Conservation (phyloP, 2,329 filamentous ascomycete genomes). For the Neobulgaria alba region DNA sequence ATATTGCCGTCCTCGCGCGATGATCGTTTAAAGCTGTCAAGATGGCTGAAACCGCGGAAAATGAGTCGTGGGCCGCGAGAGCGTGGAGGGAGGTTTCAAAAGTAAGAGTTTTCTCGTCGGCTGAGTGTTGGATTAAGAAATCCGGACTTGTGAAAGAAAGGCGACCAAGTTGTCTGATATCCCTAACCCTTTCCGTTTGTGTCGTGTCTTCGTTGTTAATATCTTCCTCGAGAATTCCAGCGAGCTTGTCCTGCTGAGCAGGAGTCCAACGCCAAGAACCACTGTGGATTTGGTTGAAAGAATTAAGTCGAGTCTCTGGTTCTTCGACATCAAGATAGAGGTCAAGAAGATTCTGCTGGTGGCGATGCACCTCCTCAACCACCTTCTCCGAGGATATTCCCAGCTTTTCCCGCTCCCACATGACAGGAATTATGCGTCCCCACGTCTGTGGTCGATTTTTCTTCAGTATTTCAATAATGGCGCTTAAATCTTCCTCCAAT, state of each 20-base stretch:
- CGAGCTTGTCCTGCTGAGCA: conserved; percentile 6
- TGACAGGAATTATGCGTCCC: conserved; percentile 6
- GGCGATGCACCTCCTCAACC: conserved; percentile 1
- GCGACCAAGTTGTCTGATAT: conserved; percentile 5
- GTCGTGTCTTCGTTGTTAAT: conserved; percentile 3
- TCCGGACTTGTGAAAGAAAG: too few species aligned
- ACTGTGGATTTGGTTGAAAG: neutral
- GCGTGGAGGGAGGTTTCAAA: too few species aligned
- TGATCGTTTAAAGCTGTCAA: too few species aligned
- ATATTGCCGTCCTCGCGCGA: too few species aligned
- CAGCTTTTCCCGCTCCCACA: neutral
- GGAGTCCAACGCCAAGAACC: conserved; percentile 11
- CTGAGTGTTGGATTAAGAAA: too few species aligned
- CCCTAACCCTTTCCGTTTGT: neutral
- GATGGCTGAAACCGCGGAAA: too few species aligned
- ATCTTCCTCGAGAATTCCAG: conserved; percentile 4
- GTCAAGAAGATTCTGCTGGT: conserved; percentile 6
- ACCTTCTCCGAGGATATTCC: conserved; percentile 1
- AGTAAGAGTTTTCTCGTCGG: too few species aligned
- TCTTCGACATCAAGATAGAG: neutral
- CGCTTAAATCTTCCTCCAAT: too few species aligned
- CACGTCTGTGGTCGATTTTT: too few species aligned
- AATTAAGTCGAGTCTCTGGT: too few species aligned
- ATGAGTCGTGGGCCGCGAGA: too few species aligned
- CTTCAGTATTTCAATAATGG: too few species aligned